These are phyloP conservation scores for Schoenoplectus triqueter DNA, from an alignment of 202 grass and related monocot genomes.

Conservation along the genomic window DNA sequence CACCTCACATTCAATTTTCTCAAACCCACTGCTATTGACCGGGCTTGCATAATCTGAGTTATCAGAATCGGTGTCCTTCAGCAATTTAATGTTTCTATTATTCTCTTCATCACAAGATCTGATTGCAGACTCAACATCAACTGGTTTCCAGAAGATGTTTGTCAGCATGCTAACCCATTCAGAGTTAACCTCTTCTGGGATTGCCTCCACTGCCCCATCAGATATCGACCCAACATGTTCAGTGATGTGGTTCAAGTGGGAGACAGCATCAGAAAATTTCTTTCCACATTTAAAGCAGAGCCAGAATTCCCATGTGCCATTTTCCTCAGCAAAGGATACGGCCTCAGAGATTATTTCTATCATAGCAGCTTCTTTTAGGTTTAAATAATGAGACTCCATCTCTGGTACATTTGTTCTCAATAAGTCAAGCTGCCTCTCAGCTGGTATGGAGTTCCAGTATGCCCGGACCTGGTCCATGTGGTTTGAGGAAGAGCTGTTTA, in stretches of 20 bases:
- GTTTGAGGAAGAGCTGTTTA: constrained; percentile 32
- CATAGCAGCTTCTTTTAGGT: constrained; percentile 33
- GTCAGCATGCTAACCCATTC: constrained; percentile 69
- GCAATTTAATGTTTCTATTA: constrained; percentile 34
- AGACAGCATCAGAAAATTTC: constrained; percentile 49
- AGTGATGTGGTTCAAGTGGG: constrained; percentile 45
- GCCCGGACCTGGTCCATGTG: constrained; percentile 69
- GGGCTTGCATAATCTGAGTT: constrained; percentile 54
- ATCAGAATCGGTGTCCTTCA: constrained; percentile 63
- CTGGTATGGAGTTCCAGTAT: constrained; percentile 61
- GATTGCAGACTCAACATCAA: constrained; percentile 57
- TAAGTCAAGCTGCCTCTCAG: constrained; percentile 52
- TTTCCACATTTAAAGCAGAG: constrained; percentile 58
- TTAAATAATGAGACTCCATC: constrained; percentile 55
- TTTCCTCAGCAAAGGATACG: constrained; percentile 45
- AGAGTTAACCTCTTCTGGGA: constrained; percentile 65
- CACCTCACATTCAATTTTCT: constrained; percentile 43
- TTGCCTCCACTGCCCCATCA: constrained; percentile 41
- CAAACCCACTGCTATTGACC: constrained; percentile 67
- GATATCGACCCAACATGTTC: constrained; percentile 59
- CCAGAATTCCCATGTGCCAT: constrained; percentile 72
- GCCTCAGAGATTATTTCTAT: constrained; percentile 54
- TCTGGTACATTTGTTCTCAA: constrained; percentile 59
- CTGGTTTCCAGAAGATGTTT: constrained; percentile 64
- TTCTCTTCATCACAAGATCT: constrained; percentile 63